Conservation (phyloP, 176 grass and related monocot species). For the Paspalum vaginatum region DNA sequence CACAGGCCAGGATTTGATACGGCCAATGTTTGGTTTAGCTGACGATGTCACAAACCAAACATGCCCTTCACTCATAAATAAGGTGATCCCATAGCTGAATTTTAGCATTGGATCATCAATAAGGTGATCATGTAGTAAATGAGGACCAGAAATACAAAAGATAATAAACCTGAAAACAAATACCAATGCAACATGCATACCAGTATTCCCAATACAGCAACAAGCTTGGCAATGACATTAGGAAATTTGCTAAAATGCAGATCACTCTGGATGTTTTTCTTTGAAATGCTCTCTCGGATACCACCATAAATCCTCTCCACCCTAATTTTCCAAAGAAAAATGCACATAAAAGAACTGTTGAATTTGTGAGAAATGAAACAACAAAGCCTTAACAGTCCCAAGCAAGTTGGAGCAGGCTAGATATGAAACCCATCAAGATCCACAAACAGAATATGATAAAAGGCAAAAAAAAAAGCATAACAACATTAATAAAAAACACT, state of each 20-base stretch:
- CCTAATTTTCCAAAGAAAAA: conserved; percentile 56
- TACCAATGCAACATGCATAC: conserved; percentile 41
- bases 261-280: conserved; percentile 43
- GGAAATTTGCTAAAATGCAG: conserved; percentile 61
- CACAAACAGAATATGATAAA: not conserved
- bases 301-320: conserved; percentile 68
- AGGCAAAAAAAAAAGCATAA: not conserved
- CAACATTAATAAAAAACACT: not conserved
- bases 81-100: not conserved
- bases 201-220: conserved; percentile 79
- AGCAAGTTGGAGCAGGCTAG: not conserved
- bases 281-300: conserved; percentile 61
- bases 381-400: not conserved
- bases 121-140: not conserved
- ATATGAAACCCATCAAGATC: not conserved
- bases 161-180: conserved; percentile 16
- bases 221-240: conserved; percentile 79
- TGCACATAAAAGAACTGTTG: conserved; percentile 9
- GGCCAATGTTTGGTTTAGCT: no score
- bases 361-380: conserved; percentile 9
- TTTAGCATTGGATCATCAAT: not conserved
- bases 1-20: no score
- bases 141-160: not conserved
- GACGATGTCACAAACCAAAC: no score
- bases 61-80: not conserved